Conservation (phyloP, 768 basidiomycete genomes). For the Pleurotus pulmonarius region DNA sequence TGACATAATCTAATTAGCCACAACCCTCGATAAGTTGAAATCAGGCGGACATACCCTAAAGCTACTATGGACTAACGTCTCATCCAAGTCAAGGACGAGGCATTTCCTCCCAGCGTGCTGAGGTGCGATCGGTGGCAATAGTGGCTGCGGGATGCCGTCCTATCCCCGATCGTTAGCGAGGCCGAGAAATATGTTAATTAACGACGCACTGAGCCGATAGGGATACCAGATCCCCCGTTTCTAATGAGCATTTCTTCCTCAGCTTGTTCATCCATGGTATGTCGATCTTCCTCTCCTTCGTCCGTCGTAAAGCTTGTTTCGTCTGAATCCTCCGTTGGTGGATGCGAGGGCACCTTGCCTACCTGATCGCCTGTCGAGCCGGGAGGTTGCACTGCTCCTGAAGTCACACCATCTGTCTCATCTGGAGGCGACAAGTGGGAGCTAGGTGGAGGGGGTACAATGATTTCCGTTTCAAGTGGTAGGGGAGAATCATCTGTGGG, state of each 20-base stretch:
- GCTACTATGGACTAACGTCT: slow-evolving; percentile 83
- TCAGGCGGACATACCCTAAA: slow-evolving; percentile 59
- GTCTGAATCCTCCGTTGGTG: slow-evolving; percentile 50
- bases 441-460: slow-evolving; percentile 7
- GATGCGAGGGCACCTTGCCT: neutral
- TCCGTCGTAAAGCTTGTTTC: slow-evolving; percentile 69
- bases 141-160: slow-evolving; percentile 73
- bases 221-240: slow-evolving; percentile 93
- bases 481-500: neutral
- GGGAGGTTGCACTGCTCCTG: slow-evolving; percentile 86
- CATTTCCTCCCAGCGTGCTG: slow-evolving; percentile 76
- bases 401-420: slow-evolving; percentile 85
- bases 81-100: slow-evolving; percentile 81
- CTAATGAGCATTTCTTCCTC: slow-evolving; percentile 88
- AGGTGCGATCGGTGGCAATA: slow-evolving; percentile 63
- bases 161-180: slow-evolving; percentile 21
- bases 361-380: slow-evolving; percentile 61
- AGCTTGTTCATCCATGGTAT: slow-evolving; percentile 65
- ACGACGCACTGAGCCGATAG: slow-evolving; percentile 76
- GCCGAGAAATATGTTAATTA: neutral
- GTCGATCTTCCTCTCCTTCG: slow-evolving; percentile 54
- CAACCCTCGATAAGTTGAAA: neutral
- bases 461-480: slow-evolving; percentile 5
- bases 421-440: slow-evolving; percentile 45
- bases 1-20: neutral